Base-by-base conservation (phyloP, 83 land plant genomes). In the Picea abies region DNA sequence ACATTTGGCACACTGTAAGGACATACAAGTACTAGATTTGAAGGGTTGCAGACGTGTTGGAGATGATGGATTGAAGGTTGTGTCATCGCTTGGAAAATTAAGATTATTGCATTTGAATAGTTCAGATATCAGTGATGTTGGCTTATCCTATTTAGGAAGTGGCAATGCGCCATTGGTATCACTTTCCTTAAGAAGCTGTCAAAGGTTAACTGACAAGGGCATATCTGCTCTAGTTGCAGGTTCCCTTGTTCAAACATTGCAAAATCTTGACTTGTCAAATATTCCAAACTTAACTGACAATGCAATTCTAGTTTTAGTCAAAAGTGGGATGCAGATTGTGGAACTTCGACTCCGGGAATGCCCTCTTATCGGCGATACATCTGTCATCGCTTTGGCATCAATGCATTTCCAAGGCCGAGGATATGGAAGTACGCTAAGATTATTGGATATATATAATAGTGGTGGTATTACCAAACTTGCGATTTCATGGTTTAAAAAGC, bases 311-410 rank as follows among this genome's bases (percentile, higher is more conserved):
- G 63, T 78, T 25, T 85, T 98, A 23, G 94, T 92, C 56, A 94
- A 86, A 77, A 86, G 87, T 68, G 85, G 93, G 9, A 70, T 91
- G 72, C 88, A 88, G 39, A 67, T 92, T 26, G 80, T 81, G 29
- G 97, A 96, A 76, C 99, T 98, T 23, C 82, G 99, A 35, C 49
- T 98, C 60, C 90, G 99, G n/a, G 91, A 93, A 68, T 96, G 99
- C 62, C 89, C 91, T 44, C 88, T 80, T 4, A 90, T 98, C 58
- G 92, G 95, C 23, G 97, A 96, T 76, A 86, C 89, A 19, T 90
- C 99, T 23, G 88, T 98, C 41, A 94, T 94, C 83, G 94, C 94
- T 58, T 86, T 98, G 83, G 99, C 99, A 62, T 94, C 97, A 10
- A 92, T 93, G 94, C 90, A 89, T 77, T 87, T 64, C 84, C 79